These are phyloP conservation scores for Apostasia ramifera DNA, from an alignment of 106 monocot species.

Conservation along the genomic window DNA sequence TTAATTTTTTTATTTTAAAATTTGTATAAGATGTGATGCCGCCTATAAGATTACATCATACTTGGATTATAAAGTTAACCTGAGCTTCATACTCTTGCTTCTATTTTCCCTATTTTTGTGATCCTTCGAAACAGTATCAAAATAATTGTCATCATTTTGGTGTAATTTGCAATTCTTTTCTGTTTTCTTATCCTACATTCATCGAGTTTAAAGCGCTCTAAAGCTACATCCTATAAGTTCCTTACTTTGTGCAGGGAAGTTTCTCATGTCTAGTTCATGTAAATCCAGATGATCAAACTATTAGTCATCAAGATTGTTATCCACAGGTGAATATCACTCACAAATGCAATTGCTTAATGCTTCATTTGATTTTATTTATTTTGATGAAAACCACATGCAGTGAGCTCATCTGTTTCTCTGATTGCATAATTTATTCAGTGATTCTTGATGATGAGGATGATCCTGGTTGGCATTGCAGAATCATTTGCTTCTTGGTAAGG, in stretches of 20 bases:
- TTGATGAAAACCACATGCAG: not conserved
- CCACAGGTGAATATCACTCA: slow-evolving; percentile 29
- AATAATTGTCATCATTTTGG: not conserved
- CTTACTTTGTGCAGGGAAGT: slow-evolving; percentile 31
- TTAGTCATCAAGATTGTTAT: slow-evolving; percentile 54
- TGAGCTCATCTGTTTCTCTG: slow-evolving; percentile 4
- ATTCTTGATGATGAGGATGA: slow-evolving; percentile 5
- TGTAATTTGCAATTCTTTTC: not conserved
- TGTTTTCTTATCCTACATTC: not conserved
- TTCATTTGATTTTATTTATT: not conserved
- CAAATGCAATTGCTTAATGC: not conserved
- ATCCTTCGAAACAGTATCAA: too few species aligned
- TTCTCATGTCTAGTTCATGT: slow-evolving; percentile 41
- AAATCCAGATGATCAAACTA: slow-evolving; percentile 36
- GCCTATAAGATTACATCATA: too few species aligned
- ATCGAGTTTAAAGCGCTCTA: not conserved
- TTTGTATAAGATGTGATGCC: too few species aligned
- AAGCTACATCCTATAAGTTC: not conserved
- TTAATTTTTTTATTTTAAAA: too few species aligned
- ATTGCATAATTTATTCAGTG: slow-evolving; percentile 7
- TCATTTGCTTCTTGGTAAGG: slow-evolving; percentile 2
- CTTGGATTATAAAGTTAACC: too few species aligned
- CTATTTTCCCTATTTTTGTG: too few species aligned
- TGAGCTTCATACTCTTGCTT: too few species aligned
- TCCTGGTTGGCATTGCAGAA: not conserved